Base-by-base conservation (phyloP, 192 early-diverging fungal species). In the Coemansia interrupta region DNA sequence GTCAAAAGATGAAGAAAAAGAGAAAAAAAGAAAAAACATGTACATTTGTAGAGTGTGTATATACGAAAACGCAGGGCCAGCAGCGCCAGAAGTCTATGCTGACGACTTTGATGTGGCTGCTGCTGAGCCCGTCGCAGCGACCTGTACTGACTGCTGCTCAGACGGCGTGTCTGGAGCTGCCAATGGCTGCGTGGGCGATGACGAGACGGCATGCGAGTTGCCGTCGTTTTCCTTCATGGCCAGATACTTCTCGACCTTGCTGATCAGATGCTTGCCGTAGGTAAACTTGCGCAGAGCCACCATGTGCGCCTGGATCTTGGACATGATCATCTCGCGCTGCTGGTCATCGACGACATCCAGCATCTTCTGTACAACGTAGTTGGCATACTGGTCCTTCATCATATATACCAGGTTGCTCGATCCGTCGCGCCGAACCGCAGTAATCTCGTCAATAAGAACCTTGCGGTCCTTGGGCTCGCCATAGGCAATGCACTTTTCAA, bases 311-410 rank as follows among this genome's bases (percentile, higher is more conserved):
- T 89, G 89, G 71, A 98, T 97, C 82, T 92, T 92, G 65, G 73
- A 69, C 18, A 98, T 82, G n/a, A 99, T 79, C 12, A 91, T 58
- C 48, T 93, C 90, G 26, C 90, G 85, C 73, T 96, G 92, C n/a
- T 87, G 84, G 13, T 86, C 93, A 61, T 93, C 91, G 9, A 95
- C 93, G 38, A 97, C 95, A 76, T 99, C 96, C 48, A 99, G 80
- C 93, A 99, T 95, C 75, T 99, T 99, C 72, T 99, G 96, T 40
- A 99, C 92, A 26, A 99, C 96, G 75, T 99, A 99, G 69, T 99
- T 99, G 44, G 96, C 96, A 66, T 94, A 99, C 77, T 99, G 96
- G 80, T 98, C 96, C 81, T 97, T 97, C 96, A 98, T 98, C 94
- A 98, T 96, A n/a, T 85, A 77, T 48, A 93, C 84, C 64, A 98